Conservation (phyloP, 164 flowering plant species). For the Tetrastigma voinierianum region DNA sequence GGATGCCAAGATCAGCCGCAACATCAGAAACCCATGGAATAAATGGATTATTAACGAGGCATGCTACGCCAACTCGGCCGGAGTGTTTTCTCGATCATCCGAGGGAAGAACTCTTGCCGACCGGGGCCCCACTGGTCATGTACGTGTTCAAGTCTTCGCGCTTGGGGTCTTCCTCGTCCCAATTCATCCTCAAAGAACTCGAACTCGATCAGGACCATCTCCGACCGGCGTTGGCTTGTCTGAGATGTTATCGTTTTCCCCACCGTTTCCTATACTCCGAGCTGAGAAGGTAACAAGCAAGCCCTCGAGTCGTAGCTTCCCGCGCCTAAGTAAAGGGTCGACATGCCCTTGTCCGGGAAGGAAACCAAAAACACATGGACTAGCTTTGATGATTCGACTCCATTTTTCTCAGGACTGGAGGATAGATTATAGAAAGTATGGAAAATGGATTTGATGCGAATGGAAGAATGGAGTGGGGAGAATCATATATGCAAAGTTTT, state of each 20-base stretch:
- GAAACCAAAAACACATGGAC: slow-evolving; percentile 60
- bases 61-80: slow-evolving; percentile 50
- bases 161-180: slow-evolving; percentile 30
- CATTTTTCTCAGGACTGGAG: slow-evolving; percentile 5
- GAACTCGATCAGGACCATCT: slow-evolving; percentile 52
- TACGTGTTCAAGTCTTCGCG: slow-evolving; percentile 33
- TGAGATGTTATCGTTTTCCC: slow-evolving; percentile 26
- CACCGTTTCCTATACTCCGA: slow-evolving; percentile 35
- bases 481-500: too few species aligned
- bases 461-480: too few species aligned
- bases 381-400: slow-evolving; percentile 18
- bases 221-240: slow-evolving; percentile 43
- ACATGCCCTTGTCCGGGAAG: slow-evolving; percentile 67
- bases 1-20: slow-evolving; percentile 47
- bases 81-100: slow-evolving; percentile 33
- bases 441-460: too few species aligned
- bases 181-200: slow-evolving; percentile 68
- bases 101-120: slow-evolving; percentile 36
- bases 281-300: slow-evolving; percentile 57
- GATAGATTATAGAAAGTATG: too few species aligned
- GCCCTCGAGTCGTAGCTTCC: slow-evolving; percentile 53
- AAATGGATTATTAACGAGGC: slow-evolving; percentile 70
- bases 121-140: slow-evolving; percentile 35
- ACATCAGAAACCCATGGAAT: slow-evolving; percentile 80
- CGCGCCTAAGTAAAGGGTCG: slow-evolving; percentile 64